Evolutionary conservation across 139 green algal genomes (phyloP).

Genomic region (Cymbomonas tetramitiformis): DNA sequence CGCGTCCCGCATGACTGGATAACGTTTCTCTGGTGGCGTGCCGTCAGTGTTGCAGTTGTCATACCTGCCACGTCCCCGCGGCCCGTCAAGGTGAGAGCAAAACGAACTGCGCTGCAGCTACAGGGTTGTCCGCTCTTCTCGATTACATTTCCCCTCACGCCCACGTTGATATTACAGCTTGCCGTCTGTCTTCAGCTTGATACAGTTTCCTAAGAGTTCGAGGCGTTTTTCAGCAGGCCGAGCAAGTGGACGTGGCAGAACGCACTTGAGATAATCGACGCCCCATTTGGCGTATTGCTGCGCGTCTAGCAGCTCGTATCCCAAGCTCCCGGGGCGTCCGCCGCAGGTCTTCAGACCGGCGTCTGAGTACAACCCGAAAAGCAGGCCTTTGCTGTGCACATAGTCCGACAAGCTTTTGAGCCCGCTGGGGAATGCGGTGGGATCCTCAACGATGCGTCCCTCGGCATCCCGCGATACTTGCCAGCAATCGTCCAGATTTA

Average conservation of each 20-base stretch:
- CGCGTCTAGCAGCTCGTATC: constrained; percentile 7
- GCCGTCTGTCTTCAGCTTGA: too few relatives aligned
- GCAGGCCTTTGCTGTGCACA: constrained; percentile 25
- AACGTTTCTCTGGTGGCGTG: constrained; percentile 17
- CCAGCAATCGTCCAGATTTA: constrained; percentile 19
- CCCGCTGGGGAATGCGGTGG: constrained; percentile 12
- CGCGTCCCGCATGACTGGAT: constrained; percentile 46
- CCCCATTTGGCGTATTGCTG: constrained; percentile 4
- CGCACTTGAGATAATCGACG: constrained; percentile 22
- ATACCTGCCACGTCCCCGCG: too few relatives aligned
- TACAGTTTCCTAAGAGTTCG: too few relatives aligned
- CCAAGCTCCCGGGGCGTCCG: background rate
- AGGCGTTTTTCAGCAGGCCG: too few relatives aligned
- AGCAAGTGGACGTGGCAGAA: too few relatives aligned
- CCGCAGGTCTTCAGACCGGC: constrained; percentile 4
- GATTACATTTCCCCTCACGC: too few relatives aligned
- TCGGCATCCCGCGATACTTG: background rate
- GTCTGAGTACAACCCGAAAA: constrained; percentile 25
- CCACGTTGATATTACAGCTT: too few relatives aligned
- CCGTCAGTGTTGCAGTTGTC: constrained; percentile 11
- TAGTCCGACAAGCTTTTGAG: constrained; percentile 26
- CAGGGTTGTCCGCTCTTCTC: too few relatives aligned
- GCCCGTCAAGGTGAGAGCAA: too few relatives aligned
- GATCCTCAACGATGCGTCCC: constrained; percentile 10
- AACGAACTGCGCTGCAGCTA: too few relatives aligned